These are phyloP conservation scores for Pseudogymnoascus sp. DNA, from an alignment of 2,329 filamentous ascomycete species.

Conservation along the genomic window DNA sequence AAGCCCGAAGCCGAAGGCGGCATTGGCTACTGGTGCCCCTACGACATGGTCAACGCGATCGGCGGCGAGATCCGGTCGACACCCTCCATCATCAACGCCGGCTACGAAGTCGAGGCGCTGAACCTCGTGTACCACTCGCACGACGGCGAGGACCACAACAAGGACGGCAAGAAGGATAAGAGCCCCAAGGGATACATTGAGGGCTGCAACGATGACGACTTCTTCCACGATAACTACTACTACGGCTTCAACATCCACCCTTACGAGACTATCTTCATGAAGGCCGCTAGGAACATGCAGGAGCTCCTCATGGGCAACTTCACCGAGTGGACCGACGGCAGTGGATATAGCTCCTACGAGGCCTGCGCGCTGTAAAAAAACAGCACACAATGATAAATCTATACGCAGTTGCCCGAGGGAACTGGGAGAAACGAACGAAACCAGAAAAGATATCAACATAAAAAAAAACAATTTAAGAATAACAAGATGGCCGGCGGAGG, in stretches of 20 bases:
- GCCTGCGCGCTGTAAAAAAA: background rate
- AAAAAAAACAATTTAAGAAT: background rate
- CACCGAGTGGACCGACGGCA: constrained; percentile 22
- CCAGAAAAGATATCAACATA: background rate
- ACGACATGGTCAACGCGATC: constrained; percentile 7
- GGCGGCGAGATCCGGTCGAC: background rate
- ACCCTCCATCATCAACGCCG: background rate
- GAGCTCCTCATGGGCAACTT: constrained; percentile 23
- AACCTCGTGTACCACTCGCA: constrained; percentile 7
- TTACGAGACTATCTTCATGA: constrained; percentile 33
- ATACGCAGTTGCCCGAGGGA: background rate
- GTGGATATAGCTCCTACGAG: constrained; percentile 6
- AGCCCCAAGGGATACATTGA: constrained; percentile 17
- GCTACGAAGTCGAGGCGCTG: constrained; percentile 9
- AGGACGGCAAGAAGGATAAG: constrained; percentile 5
- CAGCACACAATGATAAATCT: background rate
- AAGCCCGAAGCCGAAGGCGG: constrained; percentile 19
- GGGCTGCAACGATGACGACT: constrained; percentile 23
- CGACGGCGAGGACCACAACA: constrained; percentile 4
- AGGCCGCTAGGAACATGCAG: constrained; percentile 29
- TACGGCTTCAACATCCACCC: constrained; percentile 31
- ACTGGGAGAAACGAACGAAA: background rate
- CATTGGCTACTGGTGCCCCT: constrained; percentile 8
- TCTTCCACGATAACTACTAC: constrained; percentile 25
- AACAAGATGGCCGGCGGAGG: background rate